A percentile compares a stretch with the other conserved stretches of the same genome.
phyloP scores from a whole-genome alignment of 2,329 filamentous ascomycete species.

The Ascochyta lentis region DNA sequence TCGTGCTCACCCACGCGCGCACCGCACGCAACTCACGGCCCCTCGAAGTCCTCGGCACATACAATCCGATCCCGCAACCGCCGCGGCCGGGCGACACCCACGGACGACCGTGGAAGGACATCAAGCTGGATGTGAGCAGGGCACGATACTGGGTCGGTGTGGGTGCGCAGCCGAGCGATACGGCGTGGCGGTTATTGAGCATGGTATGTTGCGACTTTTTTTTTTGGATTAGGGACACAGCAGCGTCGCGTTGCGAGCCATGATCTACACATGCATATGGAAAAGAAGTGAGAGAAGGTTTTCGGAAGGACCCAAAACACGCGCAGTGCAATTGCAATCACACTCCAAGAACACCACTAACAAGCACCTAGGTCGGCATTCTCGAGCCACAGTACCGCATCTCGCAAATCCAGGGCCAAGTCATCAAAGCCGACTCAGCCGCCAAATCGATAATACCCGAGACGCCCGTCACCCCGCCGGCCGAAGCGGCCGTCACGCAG shows the following conservation, averaged over 20 bases:
- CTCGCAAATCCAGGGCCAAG: slow-evolving; percentile 40
- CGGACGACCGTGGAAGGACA: slow-evolving; percentile 81
- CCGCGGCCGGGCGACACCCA: slow-evolving; percentile 59
- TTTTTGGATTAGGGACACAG: background rate
- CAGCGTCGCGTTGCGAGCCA: too few relatives aligned
- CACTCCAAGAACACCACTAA: background rate
- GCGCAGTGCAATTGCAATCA: too few relatives aligned
- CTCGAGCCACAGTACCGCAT: slow-evolving; percentile 48
- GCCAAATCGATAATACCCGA: slow-evolving; percentile 38
- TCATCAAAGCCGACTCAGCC: slow-evolving; percentile 39
- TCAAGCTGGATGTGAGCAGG: slow-evolving; percentile 80
- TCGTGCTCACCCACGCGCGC: slow-evolving; percentile 90
- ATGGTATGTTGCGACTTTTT: slow-evolving; percentile 62
- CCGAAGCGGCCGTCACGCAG: slow-evolving; percentile 13
- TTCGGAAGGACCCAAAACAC: too few relatives aligned
- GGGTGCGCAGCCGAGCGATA: slow-evolving; percentile 90
- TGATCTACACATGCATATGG: too few relatives aligned
- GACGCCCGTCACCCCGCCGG: slow-evolving; percentile 6
- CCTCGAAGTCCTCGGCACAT: slow-evolving; percentile 84
- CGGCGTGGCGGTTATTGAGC: slow-evolving; percentile 82
- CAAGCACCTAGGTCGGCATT: slow-evolving; percentile 38
- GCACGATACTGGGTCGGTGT: slow-evolving; percentile 97
- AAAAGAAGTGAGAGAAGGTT: too few relatives aligned
- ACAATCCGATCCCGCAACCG: slow-evolving; percentile 65
- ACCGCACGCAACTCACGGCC: slow-evolving; percentile 87